Evolutionary conservation across 1,139 yeast genomes (phyloP), one percentile per base, ranked within the genome.

Genomic region (Meyerozyma athensensis): DNA sequence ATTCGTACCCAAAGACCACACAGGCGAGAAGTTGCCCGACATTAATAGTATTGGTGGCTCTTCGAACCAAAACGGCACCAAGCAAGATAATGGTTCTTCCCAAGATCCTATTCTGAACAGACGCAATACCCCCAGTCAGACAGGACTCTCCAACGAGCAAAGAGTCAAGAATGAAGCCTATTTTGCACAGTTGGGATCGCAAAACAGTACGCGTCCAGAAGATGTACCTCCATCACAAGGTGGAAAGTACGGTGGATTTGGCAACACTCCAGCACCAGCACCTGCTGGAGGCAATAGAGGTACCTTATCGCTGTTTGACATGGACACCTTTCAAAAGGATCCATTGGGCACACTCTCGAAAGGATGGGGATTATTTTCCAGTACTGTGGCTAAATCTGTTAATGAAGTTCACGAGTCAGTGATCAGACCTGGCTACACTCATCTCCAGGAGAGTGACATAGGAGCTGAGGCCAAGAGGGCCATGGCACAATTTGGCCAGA

Each of bases 361-460:
- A 60, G 97, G 98, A 17, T 92, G 97, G 97, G 92, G 96, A 5
- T 65, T 92, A 46, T 87, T 92, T 54, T 82, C 96, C 9, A 72
- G 81, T 14, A 79, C 94, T 0, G 90, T 92, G 30, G 77, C 85
- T 38, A 85, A 86, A 61, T 84, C 94, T 1, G 82, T 89, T 9
- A 79, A 71, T 44, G 96, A 89, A 49, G 96, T 94, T 33, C 84
- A 85, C 50, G 95, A 89, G 50, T 65, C 81, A 6, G 95, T 89
- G 42, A 87, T 92, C 49, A 86, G 86, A 58, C 98, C 98, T 13
- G 79, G 94, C 33, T 74, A 87, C 56, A 80, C 79, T 52, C 89
- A 85, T 52, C 68, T 92, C 47, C 85, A 87, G 43, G 87, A 84
- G 43, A 79, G 86, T 45, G 97, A 90, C 45, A 61, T 86, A 34